Percentiles rank a stretch among this genome's conserved stretches.
Evolutionary conservation across 1,284 basidiomycete genomes (phyloP).

Genomic region (Rhodotorula sp.): DNA sequence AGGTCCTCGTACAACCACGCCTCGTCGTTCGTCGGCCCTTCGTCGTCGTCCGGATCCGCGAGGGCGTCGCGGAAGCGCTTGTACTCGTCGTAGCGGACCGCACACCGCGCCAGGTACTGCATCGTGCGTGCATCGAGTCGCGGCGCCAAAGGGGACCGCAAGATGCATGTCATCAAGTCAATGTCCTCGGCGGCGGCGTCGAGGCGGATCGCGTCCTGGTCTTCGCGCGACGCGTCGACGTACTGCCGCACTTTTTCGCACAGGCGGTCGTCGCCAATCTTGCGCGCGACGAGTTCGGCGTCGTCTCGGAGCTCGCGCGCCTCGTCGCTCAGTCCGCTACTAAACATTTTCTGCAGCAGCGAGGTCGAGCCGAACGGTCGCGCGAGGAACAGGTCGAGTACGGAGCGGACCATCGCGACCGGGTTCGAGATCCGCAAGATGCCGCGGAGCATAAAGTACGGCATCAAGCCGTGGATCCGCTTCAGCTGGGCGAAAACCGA

Average conservation of each 20-base stretch:
- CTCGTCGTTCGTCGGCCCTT: slow-evolving; percentile 82
- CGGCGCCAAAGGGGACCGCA: slow-evolving; percentile 71
- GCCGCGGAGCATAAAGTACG: slow-evolving; percentile 92
- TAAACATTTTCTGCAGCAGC: slow-evolving; percentile 92
- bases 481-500: slow-evolving; percentile 85
- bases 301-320: slow-evolving; percentile 78
- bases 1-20: slow-evolving; percentile 94
- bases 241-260: slow-evolving; percentile 85
- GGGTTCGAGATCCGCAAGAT: slow-evolving; percentile 93
- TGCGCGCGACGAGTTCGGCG: slow-evolving; percentile 77
- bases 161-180: slow-evolving; percentile 76
- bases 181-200: slow-evolving; percentile 74
- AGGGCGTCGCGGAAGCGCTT: slow-evolving; percentile 61
- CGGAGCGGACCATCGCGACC: slow-evolving; percentile 86
- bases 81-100: slow-evolving; percentile 73
- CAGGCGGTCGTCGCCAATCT: slow-evolving; percentile 81
- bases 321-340: slow-evolving; percentile 84
- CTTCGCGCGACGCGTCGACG: slow-evolving; percentile 79
- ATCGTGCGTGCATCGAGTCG: slow-evolving; percentile 66
- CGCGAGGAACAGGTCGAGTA: slow-evolving; percentile 95
- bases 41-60: slow-evolving; percentile 81
- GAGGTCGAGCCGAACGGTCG: slow-evolving; percentile 93
- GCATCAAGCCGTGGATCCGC: slow-evolving; percentile 93
- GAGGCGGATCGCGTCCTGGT: slow-evolving; percentile 74
- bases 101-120: slow-evolving; percentile 70